These are phyloP conservation scores for Boletus rex-veris DNA, from an alignment of 768 basidiomycete genomes.

Conservation along the genomic window DNA sequence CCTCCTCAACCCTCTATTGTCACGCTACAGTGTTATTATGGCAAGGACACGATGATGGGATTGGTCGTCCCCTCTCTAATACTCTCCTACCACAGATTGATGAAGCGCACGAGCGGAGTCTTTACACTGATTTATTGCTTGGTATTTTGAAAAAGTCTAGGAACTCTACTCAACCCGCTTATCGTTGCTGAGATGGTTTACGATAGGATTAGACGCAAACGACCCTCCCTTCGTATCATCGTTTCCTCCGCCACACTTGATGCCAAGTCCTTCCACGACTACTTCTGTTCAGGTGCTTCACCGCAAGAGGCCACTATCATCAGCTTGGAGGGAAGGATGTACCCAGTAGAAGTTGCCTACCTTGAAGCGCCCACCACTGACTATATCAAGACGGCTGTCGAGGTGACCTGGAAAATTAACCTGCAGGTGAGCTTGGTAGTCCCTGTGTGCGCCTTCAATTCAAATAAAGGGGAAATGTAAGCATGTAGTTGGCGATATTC, in stretches of 20 bases:
- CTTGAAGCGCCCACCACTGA: slow-evolving; percentile 72
- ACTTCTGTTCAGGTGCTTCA: slow-evolving; percentile 70
- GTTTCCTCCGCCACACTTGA: slow-evolving; percentile 97
- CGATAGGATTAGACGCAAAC: slow-evolving; percentile 81
- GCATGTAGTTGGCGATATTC: slow-evolving; percentile 84
- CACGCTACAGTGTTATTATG: slow-evolving; percentile 95
- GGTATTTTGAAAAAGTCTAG: slow-evolving; percentile 89
- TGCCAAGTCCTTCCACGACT: slow-evolving; percentile 82
- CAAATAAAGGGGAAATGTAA: slow-evolving; percentile 25
- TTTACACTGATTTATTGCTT: slow-evolving; percentile 92
- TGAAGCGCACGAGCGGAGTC: slow-evolving; percentile 93
- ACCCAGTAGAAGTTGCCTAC: slow-evolving; percentile 92
- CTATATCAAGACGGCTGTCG: slow-evolving; percentile 78
- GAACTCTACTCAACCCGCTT: neutral
- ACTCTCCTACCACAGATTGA: slow-evolving; percentile 61
- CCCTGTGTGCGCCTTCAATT: neutral
- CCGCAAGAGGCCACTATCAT: slow-evolving; percentile 76
- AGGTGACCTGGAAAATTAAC: slow-evolving; percentile 81
- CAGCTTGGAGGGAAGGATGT: slow-evolving; percentile 90
- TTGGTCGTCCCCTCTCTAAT: neutral
- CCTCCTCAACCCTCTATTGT: slow-evolving; percentile 86
- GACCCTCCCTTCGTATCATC: slow-evolving; percentile 85
- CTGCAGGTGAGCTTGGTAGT: slow-evolving; percentile 51
- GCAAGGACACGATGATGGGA: slow-evolving; percentile 37
- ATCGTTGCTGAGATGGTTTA: neutral